Evolutionary conservation across 148 eudicot species (phyloP).

Genomic region (Nepenthes gracilis): DNA sequence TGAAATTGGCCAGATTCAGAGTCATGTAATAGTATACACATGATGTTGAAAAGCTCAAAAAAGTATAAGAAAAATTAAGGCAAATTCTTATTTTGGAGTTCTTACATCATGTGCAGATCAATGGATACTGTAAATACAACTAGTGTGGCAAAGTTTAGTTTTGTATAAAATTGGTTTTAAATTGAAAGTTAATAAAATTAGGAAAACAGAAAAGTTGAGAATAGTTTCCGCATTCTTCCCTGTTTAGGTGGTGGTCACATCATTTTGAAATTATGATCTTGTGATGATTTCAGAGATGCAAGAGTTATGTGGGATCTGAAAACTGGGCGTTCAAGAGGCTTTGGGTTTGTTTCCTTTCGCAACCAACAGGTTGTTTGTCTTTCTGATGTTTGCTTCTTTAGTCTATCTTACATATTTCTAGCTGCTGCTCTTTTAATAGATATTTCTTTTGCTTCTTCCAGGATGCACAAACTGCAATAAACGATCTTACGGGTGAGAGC

Average conservation of each 20-base stretch:
- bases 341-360: slow-evolving; percentile 95
- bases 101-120: too few species aligned
- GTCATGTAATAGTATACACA: too few species aligned
- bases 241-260: background rate
- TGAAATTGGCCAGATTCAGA: too few species aligned
- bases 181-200: too few species aligned
- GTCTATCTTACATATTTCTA: background rate
- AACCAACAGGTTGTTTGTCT: slow-evolving; percentile 52
- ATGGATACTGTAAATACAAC: too few species aligned
- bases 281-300: slow-evolving; percentile 67
- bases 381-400: background rate
- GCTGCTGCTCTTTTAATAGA: background rate
- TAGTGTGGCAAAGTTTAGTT: too few species aligned
- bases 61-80: too few species aligned
- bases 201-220: too few species aligned
- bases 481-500: slow-evolving; percentile 73
- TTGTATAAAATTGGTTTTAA: too few species aligned
- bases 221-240: too few species aligned
- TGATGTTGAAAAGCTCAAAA: too few species aligned
- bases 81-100: too few species aligned
- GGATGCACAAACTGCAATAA: slow-evolving; percentile 97
- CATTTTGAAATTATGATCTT: background rate
- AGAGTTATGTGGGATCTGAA: slow-evolving; percentile 99
- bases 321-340: slow-evolving; percentile 97
- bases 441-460: slow-evolving; percentile 19